Conservation (phyloP, 1,139 yeast species). For the Neolecta irregularis region DNA sequence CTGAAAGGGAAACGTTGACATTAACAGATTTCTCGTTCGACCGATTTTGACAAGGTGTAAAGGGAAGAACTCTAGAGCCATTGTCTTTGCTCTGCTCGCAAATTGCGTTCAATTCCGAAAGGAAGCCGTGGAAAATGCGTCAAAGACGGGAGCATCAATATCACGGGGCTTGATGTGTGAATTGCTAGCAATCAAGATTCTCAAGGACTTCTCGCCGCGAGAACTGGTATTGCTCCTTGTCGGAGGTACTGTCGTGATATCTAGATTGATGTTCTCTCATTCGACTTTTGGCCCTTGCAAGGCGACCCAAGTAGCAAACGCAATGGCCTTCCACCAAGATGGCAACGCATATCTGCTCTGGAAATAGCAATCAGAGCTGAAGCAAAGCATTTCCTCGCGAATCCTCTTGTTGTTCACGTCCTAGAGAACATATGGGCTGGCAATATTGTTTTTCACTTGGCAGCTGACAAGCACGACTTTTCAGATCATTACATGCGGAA, state of each 20-base stretch:
- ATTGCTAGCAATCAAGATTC: constrained; percentile 36
- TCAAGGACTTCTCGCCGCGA: constrained; percentile 35
- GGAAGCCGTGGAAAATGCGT: constrained; percentile 36
- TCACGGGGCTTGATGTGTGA: constrained; percentile 45
- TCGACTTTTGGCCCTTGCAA: constrained; percentile 27
- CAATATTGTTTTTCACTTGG: constrained; percentile 28
- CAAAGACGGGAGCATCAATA: constrained; percentile 34
- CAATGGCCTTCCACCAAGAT: constrained; percentile 11
- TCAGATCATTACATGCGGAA: constrained; percentile 24
- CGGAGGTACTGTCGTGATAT: neutral
- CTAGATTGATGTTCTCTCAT: constrained; percentile 29
- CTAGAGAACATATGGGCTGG: constrained; percentile 43
- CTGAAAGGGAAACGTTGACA: too few species aligned
- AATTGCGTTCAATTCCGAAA: constrained; percentile 30
- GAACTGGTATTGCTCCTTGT: constrained; percentile 21
- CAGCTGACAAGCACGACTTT: constrained; percentile 26
- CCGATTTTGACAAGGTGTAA: constrained; percentile 30
- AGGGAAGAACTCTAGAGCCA: constrained; percentile 21
- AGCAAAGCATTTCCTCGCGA: constrained; percentile 40
- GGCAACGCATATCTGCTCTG: constrained; percentile 36
- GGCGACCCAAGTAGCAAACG: constrained; percentile 7
- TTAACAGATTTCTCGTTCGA: constrained; percentile 33
- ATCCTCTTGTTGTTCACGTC: constrained; percentile 39
- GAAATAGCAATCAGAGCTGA: constrained; percentile 42
- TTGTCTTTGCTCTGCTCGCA: constrained; percentile 26